Conservation (phyloP, 352 stramenopile species). For the Globisporangium solare region DNA sequence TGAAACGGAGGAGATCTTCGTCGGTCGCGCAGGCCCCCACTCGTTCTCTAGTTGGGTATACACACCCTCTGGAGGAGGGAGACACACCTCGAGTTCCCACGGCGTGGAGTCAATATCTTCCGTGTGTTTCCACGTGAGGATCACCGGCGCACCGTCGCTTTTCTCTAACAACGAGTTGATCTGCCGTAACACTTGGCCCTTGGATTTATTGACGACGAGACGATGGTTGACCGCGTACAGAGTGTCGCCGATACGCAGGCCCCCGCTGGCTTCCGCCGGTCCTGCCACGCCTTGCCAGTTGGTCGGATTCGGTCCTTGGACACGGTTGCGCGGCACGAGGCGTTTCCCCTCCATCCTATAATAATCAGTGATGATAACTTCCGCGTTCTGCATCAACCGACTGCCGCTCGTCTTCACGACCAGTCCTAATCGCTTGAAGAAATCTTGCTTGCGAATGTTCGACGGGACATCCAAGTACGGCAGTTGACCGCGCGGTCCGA, state of each 20-base stretch:
- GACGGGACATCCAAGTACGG: conserved; percentile 53
- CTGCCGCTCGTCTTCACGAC: conserved; percentile 81
- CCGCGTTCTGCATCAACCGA: conserved; percentile 81
- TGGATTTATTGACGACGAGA: conserved; percentile 86
- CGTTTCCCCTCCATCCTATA: conserved; percentile 77
- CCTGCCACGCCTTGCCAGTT: conserved; percentile 74
- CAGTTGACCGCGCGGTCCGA: conserved; percentile 64
- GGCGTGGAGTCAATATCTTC: conserved; percentile 69
- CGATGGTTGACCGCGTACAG: conserved; percentile 85
- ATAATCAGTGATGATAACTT: conserved; percentile 76
- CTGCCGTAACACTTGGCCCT: conserved; percentile 76
- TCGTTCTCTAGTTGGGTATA: conserved; percentile 83
- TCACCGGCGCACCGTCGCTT: conserved; percentile 52
- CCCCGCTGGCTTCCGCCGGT: conserved; percentile 64
- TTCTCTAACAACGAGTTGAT: conserved; percentile 77
- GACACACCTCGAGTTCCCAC: conserved; percentile 74
- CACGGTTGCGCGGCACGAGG: conserved; percentile 66
- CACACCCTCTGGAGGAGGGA: conserved; percentile 74
- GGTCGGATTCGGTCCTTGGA: conserved; percentile 49
- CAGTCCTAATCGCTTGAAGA: conserved; percentile 76
- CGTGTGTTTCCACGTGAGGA: conserved; percentile 83
- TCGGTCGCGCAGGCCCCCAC: conserved; percentile 73
- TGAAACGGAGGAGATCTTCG: conserved; percentile 82
- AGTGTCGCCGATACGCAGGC: conserved; percentile 71
- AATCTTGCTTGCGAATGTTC: conserved; percentile 54